Conservation (phyloP, 805 yeast species). For the Phaffomyces opuntiae region DNA sequence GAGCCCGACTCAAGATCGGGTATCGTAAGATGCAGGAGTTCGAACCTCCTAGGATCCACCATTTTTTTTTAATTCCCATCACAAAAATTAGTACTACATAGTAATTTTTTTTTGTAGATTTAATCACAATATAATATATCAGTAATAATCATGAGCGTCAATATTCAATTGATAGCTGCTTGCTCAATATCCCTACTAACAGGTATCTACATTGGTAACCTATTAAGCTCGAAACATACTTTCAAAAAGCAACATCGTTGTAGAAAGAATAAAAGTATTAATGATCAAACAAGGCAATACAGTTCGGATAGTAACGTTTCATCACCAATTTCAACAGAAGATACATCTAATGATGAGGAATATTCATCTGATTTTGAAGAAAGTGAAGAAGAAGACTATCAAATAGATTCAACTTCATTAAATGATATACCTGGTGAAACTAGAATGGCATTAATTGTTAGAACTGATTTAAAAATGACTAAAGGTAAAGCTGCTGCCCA, state of each 20-base stretch:
- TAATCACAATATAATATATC: neutral
- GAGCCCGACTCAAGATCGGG: slow-evolving; percentile 12
- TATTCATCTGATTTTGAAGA: slow-evolving; percentile 33
- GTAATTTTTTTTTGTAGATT: neutral
- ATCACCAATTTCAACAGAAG: slow-evolving; percentile 10
- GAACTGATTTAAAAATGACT: slow-evolving; percentile 86
- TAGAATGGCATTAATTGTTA: slow-evolving; percentile 78
- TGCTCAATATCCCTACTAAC: slow-evolving; percentile 32
- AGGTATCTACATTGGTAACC: slow-evolving; percentile 28
- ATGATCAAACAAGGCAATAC: neutral
- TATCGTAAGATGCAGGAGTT: slow-evolving; percentile 10
- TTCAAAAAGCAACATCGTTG: neutral
- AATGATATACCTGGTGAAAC: slow-evolving; percentile 74
- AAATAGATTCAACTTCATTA: slow-evolving; percentile 51
- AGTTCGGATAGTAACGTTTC: slow-evolving; percentile 4
- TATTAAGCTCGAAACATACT: slow-evolving; percentile 4
- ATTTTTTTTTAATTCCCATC: too few species aligned
- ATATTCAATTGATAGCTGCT: slow-evolving; percentile 26
- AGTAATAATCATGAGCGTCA: slow-evolving; percentile 11
- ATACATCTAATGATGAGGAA: slow-evolving; percentile 19
- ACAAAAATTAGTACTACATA: too few species aligned
- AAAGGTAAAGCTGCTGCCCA: slow-evolving; percentile 98
- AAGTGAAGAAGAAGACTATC: slow-evolving; percentile 47
- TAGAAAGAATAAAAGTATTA: neutral
- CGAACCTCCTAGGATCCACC: slow-evolving; percentile 10